These are phyloP conservation scores for Mycena belliarum DNA, from an alignment of 768 basidiomycete genomes.

Conservation along the genomic window DNA sequence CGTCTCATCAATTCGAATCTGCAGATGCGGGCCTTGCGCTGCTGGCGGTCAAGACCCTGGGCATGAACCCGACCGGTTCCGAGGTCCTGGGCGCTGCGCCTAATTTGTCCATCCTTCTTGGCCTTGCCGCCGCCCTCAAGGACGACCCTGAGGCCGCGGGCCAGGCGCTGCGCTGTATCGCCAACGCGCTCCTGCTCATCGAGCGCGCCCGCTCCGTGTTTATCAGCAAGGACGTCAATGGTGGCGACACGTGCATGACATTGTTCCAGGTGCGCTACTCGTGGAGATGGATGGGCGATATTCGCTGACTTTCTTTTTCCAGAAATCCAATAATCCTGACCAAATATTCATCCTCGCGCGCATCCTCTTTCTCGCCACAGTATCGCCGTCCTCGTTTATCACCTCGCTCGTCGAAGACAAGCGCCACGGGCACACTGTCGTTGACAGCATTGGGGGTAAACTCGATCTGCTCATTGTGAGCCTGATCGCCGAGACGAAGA, in stretches of 20 bases:
- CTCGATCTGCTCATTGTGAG: slow-evolving; percentile 55
- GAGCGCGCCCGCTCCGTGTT: slow-evolving; percentile 62
- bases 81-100: slow-evolving; percentile 52
- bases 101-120: slow-evolving; percentile 60
- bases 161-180: slow-evolving; percentile 75
- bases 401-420: slow-evolving; percentile 67
- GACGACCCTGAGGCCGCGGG: slow-evolving; percentile 59
- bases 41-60: slow-evolving; percentile 72
- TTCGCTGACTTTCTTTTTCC: background rate
- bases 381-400: slow-evolving; percentile 51
- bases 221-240: slow-evolving; percentile 58
- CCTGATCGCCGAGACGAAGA: slow-evolving; percentile 51
- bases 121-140: slow-evolving; percentile 52
- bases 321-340: slow-evolving; percentile 66
- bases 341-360: slow-evolving; percentile 74
- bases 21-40: slow-evolving; percentile 72
- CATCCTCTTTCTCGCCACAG: slow-evolving; percentile 75
- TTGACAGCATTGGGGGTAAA: slow-evolving; percentile 63
- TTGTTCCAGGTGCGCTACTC: slow-evolving; percentile 56
- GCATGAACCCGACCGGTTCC: slow-evolving; percentile 70
- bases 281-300: background rate
- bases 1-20: slow-evolving; percentile 58
- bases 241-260: slow-evolving; percentile 55
- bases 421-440: slow-evolving; percentile 52
- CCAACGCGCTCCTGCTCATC: slow-evolving; percentile 76